Evolutionary conservation across 768 basidiomycete species (phyloP).

Genomic region (Lactarius sanguifluus): DNA sequence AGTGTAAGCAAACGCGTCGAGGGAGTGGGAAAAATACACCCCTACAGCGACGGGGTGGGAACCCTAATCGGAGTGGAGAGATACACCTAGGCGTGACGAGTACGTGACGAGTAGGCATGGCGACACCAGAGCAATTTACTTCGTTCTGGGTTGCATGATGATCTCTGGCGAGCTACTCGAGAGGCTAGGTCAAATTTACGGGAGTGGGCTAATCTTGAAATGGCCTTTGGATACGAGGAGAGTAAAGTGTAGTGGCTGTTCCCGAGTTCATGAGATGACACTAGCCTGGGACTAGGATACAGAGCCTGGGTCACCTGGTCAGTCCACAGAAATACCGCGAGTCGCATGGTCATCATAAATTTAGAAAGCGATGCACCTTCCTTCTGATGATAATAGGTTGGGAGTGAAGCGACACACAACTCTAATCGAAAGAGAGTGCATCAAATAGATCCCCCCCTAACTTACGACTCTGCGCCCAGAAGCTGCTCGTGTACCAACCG

Average conservation of each 20-base stretch:
- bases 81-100: conserved; percentile 10
- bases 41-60: no score
- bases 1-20: no score
- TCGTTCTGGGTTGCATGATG: neutral
- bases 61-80: neutral
- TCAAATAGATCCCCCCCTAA: neutral
- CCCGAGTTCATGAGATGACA: neutral
- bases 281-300: neutral
- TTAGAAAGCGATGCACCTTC: neutral
- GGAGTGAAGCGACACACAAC: neutral
- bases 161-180: neutral
- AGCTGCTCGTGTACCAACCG: neutral
- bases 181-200: neutral
- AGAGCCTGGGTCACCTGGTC: neutral
- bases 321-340: neutral
- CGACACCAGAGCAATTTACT: neutral
- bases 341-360: neutral
- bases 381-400: neutral
- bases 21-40: no score
- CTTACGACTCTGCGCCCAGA: no score
- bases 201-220: no score
- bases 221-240: no score
- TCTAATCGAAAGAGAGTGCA: neutral
- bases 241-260: no score
- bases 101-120: conserved; percentile 9